Conservation (phyloP, 225 moss, liverwort and hornwort species). For the Sphagnum contortum region DNA sequence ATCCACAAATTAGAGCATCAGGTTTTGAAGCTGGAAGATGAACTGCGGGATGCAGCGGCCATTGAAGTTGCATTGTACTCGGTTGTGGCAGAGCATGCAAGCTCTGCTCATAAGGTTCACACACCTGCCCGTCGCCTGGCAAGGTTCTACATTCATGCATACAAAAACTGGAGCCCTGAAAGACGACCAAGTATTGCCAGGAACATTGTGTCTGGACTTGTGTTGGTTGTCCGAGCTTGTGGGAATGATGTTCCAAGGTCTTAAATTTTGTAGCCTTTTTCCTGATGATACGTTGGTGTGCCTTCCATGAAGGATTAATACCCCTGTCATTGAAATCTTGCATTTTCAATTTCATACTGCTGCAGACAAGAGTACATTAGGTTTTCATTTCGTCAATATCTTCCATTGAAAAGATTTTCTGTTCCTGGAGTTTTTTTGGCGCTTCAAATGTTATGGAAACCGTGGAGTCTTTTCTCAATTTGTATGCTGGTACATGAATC, state of each 20-base stretch:
- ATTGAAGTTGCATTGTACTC: conserved; percentile 88
- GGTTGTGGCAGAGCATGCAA: conserved; percentile 90
- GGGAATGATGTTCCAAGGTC: conserved; percentile 94
- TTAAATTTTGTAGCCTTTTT: background rate
- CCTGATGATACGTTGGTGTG: too few relatives aligned
- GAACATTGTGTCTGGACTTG: conserved; percentile 79
- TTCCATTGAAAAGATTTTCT: too few relatives aligned
- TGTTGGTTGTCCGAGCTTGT: conserved; percentile 77
- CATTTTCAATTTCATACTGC: too few relatives aligned
- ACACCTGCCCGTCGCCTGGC: conserved; percentile 94
- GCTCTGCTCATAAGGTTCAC: conserved; percentile 89
- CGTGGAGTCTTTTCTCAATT: too few relatives aligned
- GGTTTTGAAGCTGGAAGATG: conserved; percentile 62
- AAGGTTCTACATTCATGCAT: conserved; percentile 82
- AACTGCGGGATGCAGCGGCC: conserved; percentile 77
- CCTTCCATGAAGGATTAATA: too few relatives aligned
- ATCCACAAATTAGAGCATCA: conserved; percentile 39
- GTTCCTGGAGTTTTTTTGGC: too few relatives aligned
- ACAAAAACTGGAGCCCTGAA: conserved; percentile 61
- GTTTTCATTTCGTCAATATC: too few relatives aligned
- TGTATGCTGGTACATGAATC: too few relatives aligned
- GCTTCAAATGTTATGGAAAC: too few relatives aligned
- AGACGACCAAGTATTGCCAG: conserved; percentile 71
- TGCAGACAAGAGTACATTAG: too few relatives aligned
- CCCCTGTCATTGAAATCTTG: too few relatives aligned